phyloP scores from a whole-genome alignment of 2,329 filamentous ascomycete species.

The Colletotrichum tofieldiae region DNA sequence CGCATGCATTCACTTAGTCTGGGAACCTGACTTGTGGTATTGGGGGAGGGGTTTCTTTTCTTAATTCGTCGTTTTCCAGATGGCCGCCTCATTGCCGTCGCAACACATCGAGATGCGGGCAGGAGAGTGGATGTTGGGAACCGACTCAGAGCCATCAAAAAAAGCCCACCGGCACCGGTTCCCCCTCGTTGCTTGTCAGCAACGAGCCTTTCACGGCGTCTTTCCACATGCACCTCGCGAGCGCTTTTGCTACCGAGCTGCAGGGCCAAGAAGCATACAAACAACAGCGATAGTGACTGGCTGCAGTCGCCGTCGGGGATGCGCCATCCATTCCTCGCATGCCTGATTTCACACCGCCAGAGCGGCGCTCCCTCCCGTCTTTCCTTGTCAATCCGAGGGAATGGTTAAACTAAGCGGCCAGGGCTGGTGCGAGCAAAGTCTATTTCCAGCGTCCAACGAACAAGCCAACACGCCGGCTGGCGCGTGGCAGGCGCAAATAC shows the following conservation, averaged over 20 bases:
- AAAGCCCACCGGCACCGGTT: neutral
- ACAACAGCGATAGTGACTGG: neutral
- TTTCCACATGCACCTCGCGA: neutral
- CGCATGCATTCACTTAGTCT: neutral
- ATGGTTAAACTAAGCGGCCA: slow-evolving; percentile 40
- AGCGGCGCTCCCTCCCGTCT: neutral
- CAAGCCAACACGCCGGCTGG: neutral
- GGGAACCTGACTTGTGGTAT: neutral
- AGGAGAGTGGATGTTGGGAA: neutral
- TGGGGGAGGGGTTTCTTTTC: neutral
- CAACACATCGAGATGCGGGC: neutral
- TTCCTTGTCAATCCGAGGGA: slow-evolving; percentile 26
- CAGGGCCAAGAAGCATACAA: neutral
- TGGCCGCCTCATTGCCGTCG: neutral
- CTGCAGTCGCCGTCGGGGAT: neutral
- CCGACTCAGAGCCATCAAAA: neutral
- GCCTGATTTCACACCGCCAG: slow-evolving; percentile 31
- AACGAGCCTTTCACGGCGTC: neutral
- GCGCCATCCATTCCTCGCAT: slow-evolving; percentile 9
- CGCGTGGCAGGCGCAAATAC: neutral
- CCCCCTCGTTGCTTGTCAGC: neutral
- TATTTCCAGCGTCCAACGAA: slow-evolving; percentile 18
- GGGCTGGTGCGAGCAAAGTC: slow-evolving; percentile 24
- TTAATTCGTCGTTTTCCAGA: neutral
- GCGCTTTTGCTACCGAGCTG: neutral